These are phyloP conservation scores for Tieghemiomyces parasiticus DNA, from an alignment of 192 early-diverging fungal genomes.

Conservation along the genomic window DNA sequence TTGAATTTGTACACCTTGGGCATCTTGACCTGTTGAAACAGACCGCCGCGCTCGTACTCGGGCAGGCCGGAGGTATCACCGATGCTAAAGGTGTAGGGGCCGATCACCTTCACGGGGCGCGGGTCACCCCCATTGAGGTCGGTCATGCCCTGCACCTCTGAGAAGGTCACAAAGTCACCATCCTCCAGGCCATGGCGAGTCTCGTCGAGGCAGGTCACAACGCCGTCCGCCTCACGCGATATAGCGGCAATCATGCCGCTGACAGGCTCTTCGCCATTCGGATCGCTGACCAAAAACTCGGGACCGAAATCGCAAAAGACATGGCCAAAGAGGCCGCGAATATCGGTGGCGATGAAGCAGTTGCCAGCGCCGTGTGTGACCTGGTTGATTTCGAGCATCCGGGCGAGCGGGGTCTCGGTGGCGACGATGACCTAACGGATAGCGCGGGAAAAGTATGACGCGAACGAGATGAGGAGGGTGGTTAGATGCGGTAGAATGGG, in stretches of 20 bases:
- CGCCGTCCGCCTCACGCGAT: conserved; percentile 53
- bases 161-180: conserved; percentile 90
- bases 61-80: conserved; percentile 72
- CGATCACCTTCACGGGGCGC: conserved; percentile 68
- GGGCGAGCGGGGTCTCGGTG: conserved; percentile 59
- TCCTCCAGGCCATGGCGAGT: conserved; percentile 95
- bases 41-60: conserved; percentile 64
- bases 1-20: conserved; percentile 70
- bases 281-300: conserved; percentile 70
- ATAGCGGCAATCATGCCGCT: conserved; percentile 87
- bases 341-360: conserved; percentile 77
- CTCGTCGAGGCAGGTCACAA: conserved; percentile 93
- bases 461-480: too few relatives aligned
- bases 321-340: conserved; percentile 81
- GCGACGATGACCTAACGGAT: conserved; percentile 73
- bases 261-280: conserved; percentile 85
- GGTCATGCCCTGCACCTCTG: conserved; percentile 85
- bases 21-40: conserved; percentile 94
- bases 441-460: too few relatives aligned
- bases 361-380: conserved; percentile 46
- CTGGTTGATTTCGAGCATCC: conserved; percentile 76
- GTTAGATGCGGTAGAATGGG: too few relatives aligned
- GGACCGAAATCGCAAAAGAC: conserved; percentile 94
- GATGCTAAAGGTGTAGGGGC: conserved; percentile 94
- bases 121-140: conserved; percentile 71